phyloP scores from a whole-genome alignment of 1,284 basidiomycete species.

The Fistulinella cinereoalba region DNA sequence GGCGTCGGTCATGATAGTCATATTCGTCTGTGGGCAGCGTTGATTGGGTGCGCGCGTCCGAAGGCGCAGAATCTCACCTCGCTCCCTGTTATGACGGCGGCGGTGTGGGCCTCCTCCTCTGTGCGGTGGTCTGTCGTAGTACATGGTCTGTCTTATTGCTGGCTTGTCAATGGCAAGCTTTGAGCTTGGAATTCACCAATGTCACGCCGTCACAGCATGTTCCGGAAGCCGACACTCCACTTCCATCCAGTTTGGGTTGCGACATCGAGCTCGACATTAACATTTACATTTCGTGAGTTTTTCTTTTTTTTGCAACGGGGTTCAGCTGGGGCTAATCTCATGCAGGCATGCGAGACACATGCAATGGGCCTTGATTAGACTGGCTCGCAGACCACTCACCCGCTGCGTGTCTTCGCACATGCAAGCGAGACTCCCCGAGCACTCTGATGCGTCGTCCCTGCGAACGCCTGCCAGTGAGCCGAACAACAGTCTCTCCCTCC shows the following conservation, averaged over 20 bases:
- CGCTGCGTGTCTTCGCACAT: neutral
- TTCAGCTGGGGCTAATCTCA: no score
- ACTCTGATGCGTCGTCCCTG: no score
- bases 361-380: slow-evolving; percentile 56
- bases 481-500: neutral
- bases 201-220: no score
- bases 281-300: no score
- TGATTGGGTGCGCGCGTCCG: neutral
- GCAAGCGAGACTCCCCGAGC: neutral
- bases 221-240: no score
- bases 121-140: slow-evolving; percentile 41
- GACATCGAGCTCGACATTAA: no score
- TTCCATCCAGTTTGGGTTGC: no score
- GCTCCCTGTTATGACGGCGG: slow-evolving; percentile 34
- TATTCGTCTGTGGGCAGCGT: slow-evolving; percentile 41
- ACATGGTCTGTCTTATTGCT: slow-evolving; percentile 39
- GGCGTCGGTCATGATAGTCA: slow-evolving; percentile 61
- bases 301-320: no score
- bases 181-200: no score
- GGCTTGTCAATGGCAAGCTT: no score
- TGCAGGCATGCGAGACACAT: slow-evolving; percentile 54
- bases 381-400: slow-evolving; percentile 15
- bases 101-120: slow-evolving; percentile 41
- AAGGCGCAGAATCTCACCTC: slow-evolving; percentile 41
- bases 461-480: no score